A percentile compares a stretch with the other conserved stretches of the same genome.
These are phyloP conservation scores for Arabidopsis arenosa DNA, from an alignment of 345 rosid species.

Conservation along the genomic window DNA sequence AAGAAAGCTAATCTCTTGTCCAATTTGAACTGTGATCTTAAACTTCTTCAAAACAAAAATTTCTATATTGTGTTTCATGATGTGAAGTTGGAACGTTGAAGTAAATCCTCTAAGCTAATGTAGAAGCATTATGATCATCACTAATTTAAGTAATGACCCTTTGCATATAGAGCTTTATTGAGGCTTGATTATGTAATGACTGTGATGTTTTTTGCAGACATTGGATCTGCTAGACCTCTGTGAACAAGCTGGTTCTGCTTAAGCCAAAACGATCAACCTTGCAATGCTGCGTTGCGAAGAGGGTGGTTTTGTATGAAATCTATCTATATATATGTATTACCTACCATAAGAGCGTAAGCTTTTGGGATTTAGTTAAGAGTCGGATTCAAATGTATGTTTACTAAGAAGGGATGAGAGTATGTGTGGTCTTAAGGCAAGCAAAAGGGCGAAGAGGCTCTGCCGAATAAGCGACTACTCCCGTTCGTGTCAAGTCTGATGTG, in stretches of 20 bases:
- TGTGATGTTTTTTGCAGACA: slow-evolving; percentile 62
- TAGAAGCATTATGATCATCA: not conserved
- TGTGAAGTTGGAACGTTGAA: not conserved
- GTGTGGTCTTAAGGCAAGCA: slow-evolving; percentile 32
- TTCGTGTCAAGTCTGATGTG: slow-evolving; percentile 40
- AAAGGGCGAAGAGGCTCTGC: slow-evolving; percentile 43
- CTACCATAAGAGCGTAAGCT: slow-evolving; percentile 51
- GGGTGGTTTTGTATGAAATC: slow-evolving; percentile 26
- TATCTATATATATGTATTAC: slow-evolving; percentile 37
- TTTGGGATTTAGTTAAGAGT: slow-evolving; percentile 41
- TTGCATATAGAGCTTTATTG: not conserved
- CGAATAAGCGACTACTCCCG: slow-evolving; percentile 34
- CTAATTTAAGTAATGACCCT: not conserved
- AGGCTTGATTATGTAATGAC: not conserved
- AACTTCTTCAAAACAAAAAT: not conserved
- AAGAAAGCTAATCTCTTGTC: not conserved
- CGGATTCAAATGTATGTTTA: slow-evolving; percentile 39
- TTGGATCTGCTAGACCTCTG: slow-evolving; percentile 87
- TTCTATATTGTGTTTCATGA: not conserved
- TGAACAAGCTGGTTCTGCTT: slow-evolving; percentile 82
- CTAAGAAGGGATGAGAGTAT: slow-evolving; percentile 25
- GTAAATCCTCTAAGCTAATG: not conserved
- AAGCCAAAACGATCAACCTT: slow-evolving; percentile 40
- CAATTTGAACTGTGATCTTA: not conserved
- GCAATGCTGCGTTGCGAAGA: slow-evolving; percentile 33